These are phyloP conservation scores for Gossypium davidsonii DNA, from an alignment of 441 rosid species.

Conservation along the genomic window DNA sequence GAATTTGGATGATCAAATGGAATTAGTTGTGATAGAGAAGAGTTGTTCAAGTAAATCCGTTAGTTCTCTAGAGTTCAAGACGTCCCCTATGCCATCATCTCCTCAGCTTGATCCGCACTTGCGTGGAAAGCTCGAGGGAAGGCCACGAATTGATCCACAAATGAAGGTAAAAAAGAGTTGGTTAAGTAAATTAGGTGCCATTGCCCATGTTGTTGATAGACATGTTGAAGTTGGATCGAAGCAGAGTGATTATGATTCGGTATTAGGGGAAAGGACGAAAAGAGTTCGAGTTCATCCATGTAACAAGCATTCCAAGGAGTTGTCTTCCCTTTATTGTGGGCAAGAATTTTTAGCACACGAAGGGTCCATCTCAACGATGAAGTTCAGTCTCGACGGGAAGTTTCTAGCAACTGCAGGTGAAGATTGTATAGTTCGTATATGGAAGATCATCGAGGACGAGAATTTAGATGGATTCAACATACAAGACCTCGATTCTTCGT, in stretches of 20 bases:
- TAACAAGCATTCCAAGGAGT: conserved; percentile 60
- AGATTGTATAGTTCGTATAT: conserved; percentile 67
- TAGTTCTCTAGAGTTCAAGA: conserved; percentile 38
- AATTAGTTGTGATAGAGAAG: conserved; percentile 21
- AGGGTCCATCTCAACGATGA: conserved; percentile 76
- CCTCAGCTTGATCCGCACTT: conserved; percentile 23
- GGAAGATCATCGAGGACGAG: conserved; percentile 72
- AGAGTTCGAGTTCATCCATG: conserved; percentile 50
- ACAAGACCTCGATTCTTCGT: conserved; percentile 50
- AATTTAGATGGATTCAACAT: conserved; percentile 42
- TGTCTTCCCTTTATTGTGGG: conserved; percentile 60
- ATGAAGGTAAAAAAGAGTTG: conserved; percentile 33
- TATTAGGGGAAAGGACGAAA: conserved; percentile 27
- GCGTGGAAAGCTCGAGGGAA: conserved; percentile 15
- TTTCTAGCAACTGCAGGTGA: conserved; percentile 82
- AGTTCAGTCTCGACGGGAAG: conserved; percentile 77
- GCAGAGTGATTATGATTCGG: conserved; percentile 22
- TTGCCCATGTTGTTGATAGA: conserved; percentile 29
- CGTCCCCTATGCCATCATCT: conserved; percentile 23
- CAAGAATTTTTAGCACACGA: conserved; percentile 73
- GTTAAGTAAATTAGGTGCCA: conserved; percentile 43
- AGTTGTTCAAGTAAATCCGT: conserved; percentile 27
- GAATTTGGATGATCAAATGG: conserved; percentile 29
- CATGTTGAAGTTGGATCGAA: conserved; percentile 19
- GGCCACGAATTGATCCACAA: conserved; percentile 15